phyloP scores from a whole-genome alignment of 2,329 filamentous ascomycete genomes.

The Penicillium sp. region DNA sequence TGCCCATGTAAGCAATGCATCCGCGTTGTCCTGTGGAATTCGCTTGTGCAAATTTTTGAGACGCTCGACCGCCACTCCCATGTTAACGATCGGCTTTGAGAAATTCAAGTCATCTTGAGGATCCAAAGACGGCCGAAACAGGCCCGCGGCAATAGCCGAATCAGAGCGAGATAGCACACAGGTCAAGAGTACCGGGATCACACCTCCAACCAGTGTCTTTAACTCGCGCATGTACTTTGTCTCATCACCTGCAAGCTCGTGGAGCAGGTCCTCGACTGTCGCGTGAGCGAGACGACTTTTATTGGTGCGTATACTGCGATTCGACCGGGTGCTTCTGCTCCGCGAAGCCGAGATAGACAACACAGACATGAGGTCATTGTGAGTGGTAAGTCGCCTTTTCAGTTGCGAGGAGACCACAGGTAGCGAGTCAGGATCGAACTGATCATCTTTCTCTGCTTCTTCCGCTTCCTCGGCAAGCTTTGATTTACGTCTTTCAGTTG shows the following conservation, averaged over 20 bases:
- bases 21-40: constrained; percentile 71
- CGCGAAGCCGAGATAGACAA: constrained; percentile 66
- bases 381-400: constrained; percentile 78
- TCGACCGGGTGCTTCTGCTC: constrained; percentile 69
- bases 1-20: constrained; percentile 76
- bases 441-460: constrained; percentile 40
- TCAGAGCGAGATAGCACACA: constrained; percentile 75
- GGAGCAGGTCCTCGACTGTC: constrained; percentile 72
- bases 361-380: constrained; percentile 91
- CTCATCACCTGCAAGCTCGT: constrained; percentile 80
- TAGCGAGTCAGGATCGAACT: constrained; percentile 46
- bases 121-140: constrained; percentile 62
- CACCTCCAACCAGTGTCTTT: constrained; percentile 88
- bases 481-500: neutral
- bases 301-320: constrained; percentile 73
- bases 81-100: constrained; percentile 85
- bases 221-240: constrained; percentile 85
- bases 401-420: constrained; percentile 51
- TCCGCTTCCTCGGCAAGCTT: constrained; percentile 19
- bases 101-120: constrained; percentile 61
- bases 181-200: constrained; percentile 86
- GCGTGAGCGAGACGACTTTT: constrained; percentile 65
- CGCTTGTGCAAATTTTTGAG: constrained; percentile 76
- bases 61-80: constrained; percentile 87
- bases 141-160: constrained; percentile 61